Evolutionary conservation across 2,329 filamentous ascomycete species (phyloP).

Genomic region (Colletotrichum sansevieriae): DNA sequence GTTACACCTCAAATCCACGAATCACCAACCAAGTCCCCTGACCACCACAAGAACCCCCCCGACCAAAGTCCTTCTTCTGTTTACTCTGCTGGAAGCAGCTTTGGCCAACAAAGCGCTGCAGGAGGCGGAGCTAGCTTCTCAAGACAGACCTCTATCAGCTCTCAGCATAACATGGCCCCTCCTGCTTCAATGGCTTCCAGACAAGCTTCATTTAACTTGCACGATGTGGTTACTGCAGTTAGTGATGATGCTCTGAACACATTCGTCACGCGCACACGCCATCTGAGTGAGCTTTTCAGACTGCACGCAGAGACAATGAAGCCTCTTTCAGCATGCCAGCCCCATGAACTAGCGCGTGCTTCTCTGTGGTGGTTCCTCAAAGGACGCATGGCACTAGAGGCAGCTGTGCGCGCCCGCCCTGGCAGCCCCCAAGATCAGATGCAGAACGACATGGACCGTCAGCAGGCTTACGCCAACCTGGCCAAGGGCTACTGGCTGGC

Average conservation of each 20-base stretch:
- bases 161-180: slow-evolving; percentile 43
- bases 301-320: slow-evolving; percentile 81
- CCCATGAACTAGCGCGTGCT: slow-evolving; percentile 77
- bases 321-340: slow-evolving; percentile 72
- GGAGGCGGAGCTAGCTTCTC: slow-evolving; percentile 30
- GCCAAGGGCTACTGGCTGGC: slow-evolving; percentile 90
- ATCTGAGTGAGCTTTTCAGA: slow-evolving; percentile 81
- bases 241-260: slow-evolving; percentile 75
- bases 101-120: slow-evolving; percentile 28
- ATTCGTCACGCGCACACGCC: slow-evolving; percentile 78
- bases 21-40: slow-evolving; percentile 44
- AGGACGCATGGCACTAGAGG: slow-evolving; percentile 82
- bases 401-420: slow-evolving; percentile 75
- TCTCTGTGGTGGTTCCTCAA: slow-evolving; percentile 92
- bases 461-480: slow-evolving; percentile 87
- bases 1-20: slow-evolving; percentile 47
- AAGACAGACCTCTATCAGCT: slow-evolving; percentile 38
- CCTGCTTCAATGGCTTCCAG: slow-evolving; percentile 45
- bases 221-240: slow-evolving; percentile 59
- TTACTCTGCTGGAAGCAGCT: slow-evolving; percentile 42
- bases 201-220: slow-evolving; percentile 55
- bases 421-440: slow-evolving; percentile 65
- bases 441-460: slow-evolving; percentile 67
- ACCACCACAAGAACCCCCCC: slow-evolving; percentile 43
- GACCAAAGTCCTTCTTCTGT: slow-evolving; percentile 58